These are phyloP conservation scores for Mycena polygramma DNA, from an alignment of 768 basidiomycete species.

Conservation along the genomic window DNA sequence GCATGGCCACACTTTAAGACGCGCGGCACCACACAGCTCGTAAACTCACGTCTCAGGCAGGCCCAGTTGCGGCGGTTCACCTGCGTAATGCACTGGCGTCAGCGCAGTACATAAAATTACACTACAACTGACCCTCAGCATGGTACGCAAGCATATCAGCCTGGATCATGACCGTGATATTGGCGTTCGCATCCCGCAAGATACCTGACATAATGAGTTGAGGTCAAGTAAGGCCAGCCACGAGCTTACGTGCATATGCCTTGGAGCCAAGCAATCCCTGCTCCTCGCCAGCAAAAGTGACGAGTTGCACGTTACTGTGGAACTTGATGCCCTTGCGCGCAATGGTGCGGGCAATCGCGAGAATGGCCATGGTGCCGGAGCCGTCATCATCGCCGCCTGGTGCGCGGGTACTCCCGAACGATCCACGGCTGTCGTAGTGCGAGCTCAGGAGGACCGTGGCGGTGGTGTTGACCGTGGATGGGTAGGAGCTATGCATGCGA, in stretches of 20 bases:
- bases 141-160: conserved; percentile 95
- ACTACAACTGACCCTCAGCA: conserved; percentile 2
- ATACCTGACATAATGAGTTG: conserved; percentile 56
- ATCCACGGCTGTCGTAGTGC: conserved; percentile 93
- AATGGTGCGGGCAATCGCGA: conserved; percentile 86
- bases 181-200: conserved; percentile 68
- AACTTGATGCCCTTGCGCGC: conserved; percentile 75
- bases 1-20: conserved; percentile 9
- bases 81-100: conserved; percentile 54
- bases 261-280: conserved; percentile 87
- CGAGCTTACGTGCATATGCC: conserved; percentile 77
- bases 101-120: background rate
- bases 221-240: background rate
- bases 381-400: conserved; percentile 70
- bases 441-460: conserved; percentile 82
- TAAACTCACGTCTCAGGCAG: conserved; percentile 74
- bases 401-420: conserved; percentile 81
- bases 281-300: conserved; percentile 92
- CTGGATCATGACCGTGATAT: conserved; percentile 88
- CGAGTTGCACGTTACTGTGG: conserved; percentile 82
- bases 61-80: conserved; percentile 87
- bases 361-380: conserved; percentile 74
- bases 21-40: background rate
- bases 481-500: conserved; percentile 64
- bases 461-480: conserved; percentile 65